phyloP scores from a whole-genome alignment of 179 eudicot genomes.

The Actinidia arguta region DNA sequence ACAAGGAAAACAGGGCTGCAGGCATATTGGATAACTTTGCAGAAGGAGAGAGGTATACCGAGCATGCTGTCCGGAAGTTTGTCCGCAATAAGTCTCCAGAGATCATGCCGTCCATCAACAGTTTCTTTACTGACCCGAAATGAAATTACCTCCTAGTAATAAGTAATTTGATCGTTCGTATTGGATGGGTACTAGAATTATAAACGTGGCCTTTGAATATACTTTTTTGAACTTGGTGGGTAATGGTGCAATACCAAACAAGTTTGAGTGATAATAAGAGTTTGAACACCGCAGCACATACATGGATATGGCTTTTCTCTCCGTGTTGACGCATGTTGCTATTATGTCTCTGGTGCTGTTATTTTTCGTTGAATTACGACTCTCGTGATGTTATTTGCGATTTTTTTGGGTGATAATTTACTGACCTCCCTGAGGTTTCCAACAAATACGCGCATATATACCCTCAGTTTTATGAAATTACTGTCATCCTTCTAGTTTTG shows the following conservation, averaged over 20 bases:
- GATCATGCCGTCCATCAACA: constrained; percentile 81
- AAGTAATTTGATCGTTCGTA: neutral
- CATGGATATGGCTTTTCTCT: no score
- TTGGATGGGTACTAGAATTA: neutral
- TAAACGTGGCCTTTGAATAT: neutral
- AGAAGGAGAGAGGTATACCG: constrained; percentile 75
- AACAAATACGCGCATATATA: no score
- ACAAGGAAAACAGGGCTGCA: constrained; percentile 76
- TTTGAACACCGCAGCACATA: neutral
- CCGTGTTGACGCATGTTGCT: neutral
- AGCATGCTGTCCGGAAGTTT: constrained; percentile 70
- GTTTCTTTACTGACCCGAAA: constrained; percentile 67
- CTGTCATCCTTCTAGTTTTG: no score
- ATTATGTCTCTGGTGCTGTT: neutral
- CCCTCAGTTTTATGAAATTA: no score
- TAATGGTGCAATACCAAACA: neutral
- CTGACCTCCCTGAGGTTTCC: no score
- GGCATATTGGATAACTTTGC: constrained; percentile 73
- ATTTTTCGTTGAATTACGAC: no score
- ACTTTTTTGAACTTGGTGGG: neutral
- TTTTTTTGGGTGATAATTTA: no score
- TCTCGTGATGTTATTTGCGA: no score
- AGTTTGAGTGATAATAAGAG: neutral
- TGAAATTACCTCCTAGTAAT: neutral
- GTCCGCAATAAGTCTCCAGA: constrained; percentile 68